Conservation (phyloP, 1,284 basidiomycete genomes). For the Leccinum holopus region DNA sequence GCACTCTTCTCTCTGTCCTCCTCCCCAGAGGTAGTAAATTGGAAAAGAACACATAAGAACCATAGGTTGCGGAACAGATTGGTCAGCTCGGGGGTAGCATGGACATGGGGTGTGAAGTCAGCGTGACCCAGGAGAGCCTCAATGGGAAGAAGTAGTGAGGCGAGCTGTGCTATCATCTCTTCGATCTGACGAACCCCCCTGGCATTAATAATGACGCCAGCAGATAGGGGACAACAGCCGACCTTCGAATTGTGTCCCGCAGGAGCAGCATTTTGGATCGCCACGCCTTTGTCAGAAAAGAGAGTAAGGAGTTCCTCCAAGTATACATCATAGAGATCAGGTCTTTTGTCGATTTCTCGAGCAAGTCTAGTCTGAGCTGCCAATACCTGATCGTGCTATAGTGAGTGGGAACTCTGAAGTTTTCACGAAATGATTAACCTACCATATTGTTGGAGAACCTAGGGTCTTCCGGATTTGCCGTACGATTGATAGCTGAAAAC, state of each 20-base stretch:
- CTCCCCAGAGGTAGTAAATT: slow-evolving; percentile 55
- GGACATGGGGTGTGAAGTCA: slow-evolving; percentile 66
- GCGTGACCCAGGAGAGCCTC: slow-evolving; percentile 82
- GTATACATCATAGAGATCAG: slow-evolving; percentile 78
- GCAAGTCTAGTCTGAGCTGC: slow-evolving; percentile 88
- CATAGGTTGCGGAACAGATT: slow-evolving; percentile 91
- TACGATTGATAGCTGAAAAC: slow-evolving; percentile 85
- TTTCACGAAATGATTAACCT: slow-evolving; percentile 3
- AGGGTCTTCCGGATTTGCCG: slow-evolving; percentile 81
- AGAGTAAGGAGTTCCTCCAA: slow-evolving; percentile 84
- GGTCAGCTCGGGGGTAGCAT: slow-evolving; percentile 65
- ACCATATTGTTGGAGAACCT: slow-evolving; percentile 86
- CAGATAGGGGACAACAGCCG: slow-evolving; percentile 14
- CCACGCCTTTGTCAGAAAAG: slow-evolving; percentile 90
- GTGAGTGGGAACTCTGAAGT: neutral
- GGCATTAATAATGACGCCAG: slow-evolving; percentile 9
- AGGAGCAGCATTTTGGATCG: slow-evolving; percentile 79
- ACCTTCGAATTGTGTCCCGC: slow-evolving; percentile 67
- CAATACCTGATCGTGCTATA: slow-evolving; percentile 52
- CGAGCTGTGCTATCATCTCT: slow-evolving; percentile 82
- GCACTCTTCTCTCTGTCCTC: slow-evolving; percentile 51
- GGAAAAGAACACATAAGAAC: slow-evolving; percentile 89
- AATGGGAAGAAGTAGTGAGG: slow-evolving; percentile 85
- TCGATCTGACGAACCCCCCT: slow-evolving; percentile 53
- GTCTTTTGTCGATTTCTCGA: slow-evolving; percentile 67